Evolutionary conservation across 2,329 filamentous ascomycete genomes (phyloP).

Genomic region (Alternaria gansuensis): DNA sequence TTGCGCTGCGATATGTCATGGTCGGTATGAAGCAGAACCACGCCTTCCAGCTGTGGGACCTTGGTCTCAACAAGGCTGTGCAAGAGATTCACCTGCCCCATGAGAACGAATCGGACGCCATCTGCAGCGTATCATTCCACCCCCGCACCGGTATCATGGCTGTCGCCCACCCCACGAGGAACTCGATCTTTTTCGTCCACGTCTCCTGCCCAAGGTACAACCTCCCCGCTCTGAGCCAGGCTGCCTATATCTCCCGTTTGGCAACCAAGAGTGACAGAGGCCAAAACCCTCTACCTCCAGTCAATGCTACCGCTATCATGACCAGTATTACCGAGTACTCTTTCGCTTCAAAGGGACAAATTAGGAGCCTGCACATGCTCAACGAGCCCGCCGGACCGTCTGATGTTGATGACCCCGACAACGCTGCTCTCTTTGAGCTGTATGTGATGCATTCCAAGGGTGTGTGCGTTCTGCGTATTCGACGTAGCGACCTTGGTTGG

Average conservation of each 20-base stretch:
- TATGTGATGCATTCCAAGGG: slow-evolving; percentile 98
- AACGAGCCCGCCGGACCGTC: slow-evolving; percentile 70
- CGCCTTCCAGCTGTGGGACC: slow-evolving; percentile 97
- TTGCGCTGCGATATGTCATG: slow-evolving; percentile 91
- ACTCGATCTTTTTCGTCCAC: slow-evolving; percentile 97
- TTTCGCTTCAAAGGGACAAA: slow-evolving; percentile 82
- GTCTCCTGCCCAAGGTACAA: slow-evolving; percentile 94
- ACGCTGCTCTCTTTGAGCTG: slow-evolving; percentile 86
- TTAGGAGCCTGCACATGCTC: slow-evolving; percentile 90
- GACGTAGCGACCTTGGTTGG: slow-evolving; percentile 91
- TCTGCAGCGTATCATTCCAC: slow-evolving; percentile 96
- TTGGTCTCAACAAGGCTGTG: slow-evolving; percentile 91
- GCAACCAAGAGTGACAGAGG: slow-evolving; percentile 58
- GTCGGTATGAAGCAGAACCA: slow-evolving; percentile 99
- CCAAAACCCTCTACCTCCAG: slow-evolving; percentile 75
- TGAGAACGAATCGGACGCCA: slow-evolving; percentile 94
- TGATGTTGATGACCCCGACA: slow-evolving; percentile 66
- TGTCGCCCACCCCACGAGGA: slow-evolving; percentile 93
- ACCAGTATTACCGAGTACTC: slow-evolving; percentile 96
- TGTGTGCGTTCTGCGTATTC: slow-evolving; percentile 87
- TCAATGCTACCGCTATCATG: slow-evolving; percentile 95
- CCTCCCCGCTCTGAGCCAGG: slow-evolving; percentile 80
- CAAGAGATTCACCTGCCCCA: slow-evolving; percentile 97
- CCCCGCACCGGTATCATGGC: slow-evolving; percentile 91
- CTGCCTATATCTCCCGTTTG: slow-evolving; percentile 83